These are phyloP conservation scores for Aquilaria sinensis DNA, from an alignment of 345 rosid species.

Conservation along the genomic window DNA sequence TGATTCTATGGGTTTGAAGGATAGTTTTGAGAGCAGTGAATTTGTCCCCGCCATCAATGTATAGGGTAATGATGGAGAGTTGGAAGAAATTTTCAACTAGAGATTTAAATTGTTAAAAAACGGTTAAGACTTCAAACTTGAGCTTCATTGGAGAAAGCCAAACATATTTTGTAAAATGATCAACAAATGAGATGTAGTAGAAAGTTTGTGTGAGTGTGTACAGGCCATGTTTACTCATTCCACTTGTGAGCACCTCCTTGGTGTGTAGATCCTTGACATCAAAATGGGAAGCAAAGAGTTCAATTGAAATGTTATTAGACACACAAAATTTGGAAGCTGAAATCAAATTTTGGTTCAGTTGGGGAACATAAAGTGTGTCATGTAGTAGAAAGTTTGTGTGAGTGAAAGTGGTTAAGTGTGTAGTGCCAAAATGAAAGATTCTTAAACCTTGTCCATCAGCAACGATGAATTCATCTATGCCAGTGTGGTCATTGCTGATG, in stretches of 20 bases:
- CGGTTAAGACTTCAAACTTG: not conserved
- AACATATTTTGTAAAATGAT: not conserved
- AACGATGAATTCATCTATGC: not conserved
- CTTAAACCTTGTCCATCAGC: not conserved
- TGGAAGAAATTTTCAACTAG: not conserved
- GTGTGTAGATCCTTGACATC: not conserved
- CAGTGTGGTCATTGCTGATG: not conserved
- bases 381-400: not conserved
- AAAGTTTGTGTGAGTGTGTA: not conserved
- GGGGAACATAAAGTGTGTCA: no score
- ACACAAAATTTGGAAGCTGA: no score
- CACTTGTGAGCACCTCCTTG: not conserved
- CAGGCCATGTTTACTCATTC: not conserved
- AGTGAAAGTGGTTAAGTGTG: not conserved
- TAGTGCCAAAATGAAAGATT: not conserved
- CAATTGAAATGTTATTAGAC: no score
- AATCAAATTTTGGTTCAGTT: no score
- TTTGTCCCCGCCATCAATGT: not conserved
- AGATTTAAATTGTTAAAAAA: not conserved
- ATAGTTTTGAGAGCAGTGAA: not conserved
- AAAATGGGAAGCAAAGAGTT: not conserved
- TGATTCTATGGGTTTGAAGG: not conserved
- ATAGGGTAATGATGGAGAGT: not conserved
- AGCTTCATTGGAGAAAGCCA: not conserved
- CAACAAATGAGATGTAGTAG: not conserved